Base-by-base conservation (phyloP, 202 grass and related monocot species). In the Schoenoplectus tabernaemontani region DNA sequence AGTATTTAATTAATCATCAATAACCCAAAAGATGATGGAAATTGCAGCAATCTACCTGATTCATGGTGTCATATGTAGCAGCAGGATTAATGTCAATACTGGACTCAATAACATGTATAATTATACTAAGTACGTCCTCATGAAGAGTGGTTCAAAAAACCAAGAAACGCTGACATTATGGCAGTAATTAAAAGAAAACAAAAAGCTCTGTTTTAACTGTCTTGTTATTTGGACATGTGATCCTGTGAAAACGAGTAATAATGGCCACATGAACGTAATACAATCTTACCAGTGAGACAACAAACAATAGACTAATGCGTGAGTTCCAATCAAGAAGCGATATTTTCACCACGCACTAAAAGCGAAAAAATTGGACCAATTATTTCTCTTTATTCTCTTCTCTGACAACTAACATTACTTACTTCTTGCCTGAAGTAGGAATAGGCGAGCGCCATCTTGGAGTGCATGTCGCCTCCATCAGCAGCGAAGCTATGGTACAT, bases 391-490 rank as follows among this genome's bases (percentile, higher is more conserved):
- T 23, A 4, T 42, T 23, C 8, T 39, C 28, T 28, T 34, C 59
- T 34, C 28, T 63, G 28, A 23, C 46, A 11, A 70, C 5, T 15
- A 73, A 73, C 3, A 36, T 20, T 34, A 80, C 59, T 65, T 68
- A 99, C 96, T 77, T 96, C 88, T 86, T 96, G 90, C 20, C 90
- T 92, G 80, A 96, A 96, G 70, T 91, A 96, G 76, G 88, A 84
- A 76, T 99, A 99, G 13, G 90, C 96, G 2, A 99, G 85, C 24
- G 90, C 92, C 96, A 99, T 96, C 85, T 96, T 99, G 38, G 96
- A 99, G 79, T 96, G 96, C 28, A 93, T 73, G 81, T 93, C 88
- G 24, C 96, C 96, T 5, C 84, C 90, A 43, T 96, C 88, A 24
- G 92, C 92, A 0, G 96, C 96, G 36, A 99, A 99, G 67, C 89